These are phyloP conservation scores for Haplosporangium sp. DNA, from an alignment of 371 early-diverging fungal species.

Conservation along the genomic window DNA sequence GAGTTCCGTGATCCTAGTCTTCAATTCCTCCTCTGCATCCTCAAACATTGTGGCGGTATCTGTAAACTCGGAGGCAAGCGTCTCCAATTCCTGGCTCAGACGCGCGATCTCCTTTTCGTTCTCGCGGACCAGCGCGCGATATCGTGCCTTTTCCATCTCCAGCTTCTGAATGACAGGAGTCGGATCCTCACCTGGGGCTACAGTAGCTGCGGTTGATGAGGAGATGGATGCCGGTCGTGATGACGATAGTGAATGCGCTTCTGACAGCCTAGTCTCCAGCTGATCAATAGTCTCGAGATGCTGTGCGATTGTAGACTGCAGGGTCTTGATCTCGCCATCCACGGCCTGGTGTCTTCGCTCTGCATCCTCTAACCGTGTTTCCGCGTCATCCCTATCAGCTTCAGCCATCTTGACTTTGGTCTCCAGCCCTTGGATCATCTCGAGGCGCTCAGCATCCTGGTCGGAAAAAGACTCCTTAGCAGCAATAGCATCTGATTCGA, in stretches of 20 bases:
- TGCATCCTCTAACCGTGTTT: conserved; percentile 46
- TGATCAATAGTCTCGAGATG: conserved; percentile 33
- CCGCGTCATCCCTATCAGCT: conserved; percentile 49
- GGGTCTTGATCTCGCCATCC: conserved; percentile 32
- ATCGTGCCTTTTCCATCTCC: conserved; percentile 43
- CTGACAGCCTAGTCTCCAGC: conserved; percentile 19
- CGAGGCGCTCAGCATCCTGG: conserved; percentile 50
- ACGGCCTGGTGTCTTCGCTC: conserved; percentile 39
- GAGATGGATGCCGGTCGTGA: conserved; percentile 38
- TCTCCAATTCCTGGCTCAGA: conserved; percentile 46
- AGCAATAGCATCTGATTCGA: conserved; percentile 18
- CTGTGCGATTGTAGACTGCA: conserved; percentile 11
- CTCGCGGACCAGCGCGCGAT: conserved; percentile 38
- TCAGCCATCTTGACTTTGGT: conserved; percentile 34
- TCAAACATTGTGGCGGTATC: conserved; percentile 39
- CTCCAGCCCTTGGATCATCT: conserved; percentile 32
- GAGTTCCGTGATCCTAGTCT: conserved; percentile 44
- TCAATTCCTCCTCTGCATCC: conserved; percentile 54
- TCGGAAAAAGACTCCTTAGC: conserved; percentile 42
- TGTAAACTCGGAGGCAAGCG: conserved; percentile 42
- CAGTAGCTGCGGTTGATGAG: conserved; percentile 10
- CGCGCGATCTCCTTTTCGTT: conserved; percentile 42
- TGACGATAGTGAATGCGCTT: conserved; percentile 13
- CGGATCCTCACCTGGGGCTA: conserved; percentile 16
- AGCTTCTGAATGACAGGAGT: conserved; percentile 21